phyloP scores from a whole-genome alignment of 257 asterid genomes.

The Osmanthus fragrans region DNA sequence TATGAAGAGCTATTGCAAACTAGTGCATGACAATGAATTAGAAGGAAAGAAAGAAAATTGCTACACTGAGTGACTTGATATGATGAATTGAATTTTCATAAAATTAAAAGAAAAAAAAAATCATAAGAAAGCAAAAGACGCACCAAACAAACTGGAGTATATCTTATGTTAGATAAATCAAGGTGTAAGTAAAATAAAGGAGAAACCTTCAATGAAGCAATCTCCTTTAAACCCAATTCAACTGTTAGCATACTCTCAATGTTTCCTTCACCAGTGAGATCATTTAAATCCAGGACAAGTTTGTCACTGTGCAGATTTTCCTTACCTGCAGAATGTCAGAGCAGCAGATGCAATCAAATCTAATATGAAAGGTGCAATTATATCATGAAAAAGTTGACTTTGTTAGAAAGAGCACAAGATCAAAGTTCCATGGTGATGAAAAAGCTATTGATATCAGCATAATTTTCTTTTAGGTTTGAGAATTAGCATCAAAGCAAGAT shows the following conservation, averaged over 20 bases:
- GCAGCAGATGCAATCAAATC: background rate
- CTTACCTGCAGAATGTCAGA: slow-evolving; percentile 52
- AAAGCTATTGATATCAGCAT: background rate
- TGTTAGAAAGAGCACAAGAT: slow-evolving; percentile 6
- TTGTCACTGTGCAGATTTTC: slow-evolving; percentile 55
- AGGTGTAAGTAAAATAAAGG: slow-evolving; percentile 17
- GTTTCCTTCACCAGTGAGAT: slow-evolving; percentile 92
- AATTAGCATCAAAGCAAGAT: slow-evolving; percentile 20
- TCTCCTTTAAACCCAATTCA: slow-evolving; percentile 94
- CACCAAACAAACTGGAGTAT: slow-evolving; percentile 1
- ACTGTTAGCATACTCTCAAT: slow-evolving; percentile 94
- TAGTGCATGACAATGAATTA: background rate
- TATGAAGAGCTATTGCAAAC: background rate
- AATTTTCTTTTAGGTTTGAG: slow-evolving; percentile 22
- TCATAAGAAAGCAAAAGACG: slow-evolving; percentile 10
- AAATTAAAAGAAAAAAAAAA: background rate
- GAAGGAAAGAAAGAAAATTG: background rate
- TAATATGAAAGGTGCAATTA: background rate
- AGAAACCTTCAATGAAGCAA: slow-evolving; percentile 81
- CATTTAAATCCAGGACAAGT: slow-evolving; percentile 72
- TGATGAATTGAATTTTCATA: background rate
- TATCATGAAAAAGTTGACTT: background rate
- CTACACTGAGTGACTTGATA: background rate
- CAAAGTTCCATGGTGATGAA: background rate
- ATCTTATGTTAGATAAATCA: background rate